phyloP scores from a whole-genome alignment of 805 yeast genomes.

The Lipomyces mesembrius region DNA sequence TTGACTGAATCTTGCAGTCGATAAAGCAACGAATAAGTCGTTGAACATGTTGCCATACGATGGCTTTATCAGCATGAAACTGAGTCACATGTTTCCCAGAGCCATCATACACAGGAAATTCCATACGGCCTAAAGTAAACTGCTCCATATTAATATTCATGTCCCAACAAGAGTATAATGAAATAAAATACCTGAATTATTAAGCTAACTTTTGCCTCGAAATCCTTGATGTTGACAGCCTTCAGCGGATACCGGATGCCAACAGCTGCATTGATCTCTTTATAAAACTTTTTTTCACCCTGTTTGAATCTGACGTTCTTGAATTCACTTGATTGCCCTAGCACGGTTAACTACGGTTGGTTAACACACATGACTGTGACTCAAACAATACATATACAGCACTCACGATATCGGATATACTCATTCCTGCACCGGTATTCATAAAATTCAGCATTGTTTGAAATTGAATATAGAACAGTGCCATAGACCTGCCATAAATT shows the following conservation, averaged over 20 bases:
- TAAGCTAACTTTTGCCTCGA: conserved; percentile 50
- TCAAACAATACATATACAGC: background rate
- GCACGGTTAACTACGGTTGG: conserved; percentile 31
- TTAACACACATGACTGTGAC: background rate
- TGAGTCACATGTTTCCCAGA: conserved; percentile 49
- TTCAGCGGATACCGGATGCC: conserved; percentile 48
- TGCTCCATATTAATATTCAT: conserved; percentile 47
- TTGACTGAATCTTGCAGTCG: conserved; percentile 51
- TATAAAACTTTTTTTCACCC: conserved; percentile 53
- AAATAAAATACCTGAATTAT: conserved; percentile 29
- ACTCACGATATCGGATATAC: conserved; percentile 18
- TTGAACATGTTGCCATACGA: conserved; percentile 51
- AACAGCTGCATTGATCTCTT: conserved; percentile 52
- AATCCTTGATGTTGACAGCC: conserved; percentile 41
- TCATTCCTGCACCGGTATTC: conserved; percentile 1
- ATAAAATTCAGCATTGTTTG: conserved; percentile 50
- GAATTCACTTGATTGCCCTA: conserved; percentile 52
- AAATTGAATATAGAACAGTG: conserved; percentile 53
- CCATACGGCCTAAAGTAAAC: conserved; percentile 57
- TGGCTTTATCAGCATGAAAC: conserved; percentile 52
- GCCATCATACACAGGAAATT: conserved; percentile 53
- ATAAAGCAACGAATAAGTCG: conserved; percentile 53
- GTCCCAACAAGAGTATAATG: background rate
- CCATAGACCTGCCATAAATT: conserved; percentile 54
- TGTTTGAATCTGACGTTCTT: conserved; percentile 49